phyloP scores from a whole-genome alignment of 768 basidiomycete species.

The Guyanaporus albipodus region DNA sequence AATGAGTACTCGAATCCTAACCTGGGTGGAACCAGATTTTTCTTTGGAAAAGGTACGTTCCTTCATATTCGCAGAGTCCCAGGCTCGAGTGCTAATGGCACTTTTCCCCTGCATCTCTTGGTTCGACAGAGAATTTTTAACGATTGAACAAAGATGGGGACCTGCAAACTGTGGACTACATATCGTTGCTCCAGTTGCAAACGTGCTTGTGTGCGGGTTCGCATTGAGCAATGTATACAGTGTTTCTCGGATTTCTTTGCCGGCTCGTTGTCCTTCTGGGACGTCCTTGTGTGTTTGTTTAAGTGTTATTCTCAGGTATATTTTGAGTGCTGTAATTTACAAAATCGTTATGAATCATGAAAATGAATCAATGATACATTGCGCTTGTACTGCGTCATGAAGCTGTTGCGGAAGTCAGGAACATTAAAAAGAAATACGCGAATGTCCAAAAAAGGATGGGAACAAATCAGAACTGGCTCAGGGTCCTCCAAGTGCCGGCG shows the following conservation, averaged over 20 bases:
- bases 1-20: constrained; percentile 82
- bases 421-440: background rate
- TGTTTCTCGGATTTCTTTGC: too few species aligned
- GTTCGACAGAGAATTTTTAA: constrained; percentile 22
- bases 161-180: background rate
- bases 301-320: too few species aligned
- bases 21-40: constrained; percentile 75
- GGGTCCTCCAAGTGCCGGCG: too few species aligned
- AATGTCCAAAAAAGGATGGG: background rate
- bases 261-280: too few species aligned
- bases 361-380: background rate
- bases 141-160: background rate
- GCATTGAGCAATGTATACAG: background rate
- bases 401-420: background rate
- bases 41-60: constrained; percentile 79
- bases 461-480: background rate
- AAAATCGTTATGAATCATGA: too few species aligned
- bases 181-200: background rate
- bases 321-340: constrained; percentile 4
- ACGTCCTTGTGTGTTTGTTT: too few species aligned
- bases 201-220: constrained; percentile 4
- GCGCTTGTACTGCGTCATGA: background rate
- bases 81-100: constrained; percentile 1
- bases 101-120: background rate
- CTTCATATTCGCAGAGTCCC: background rate